Evolutionary conservation across 805 yeast species (phyloP).

Genomic region (Candida mattraensis): DNA sequence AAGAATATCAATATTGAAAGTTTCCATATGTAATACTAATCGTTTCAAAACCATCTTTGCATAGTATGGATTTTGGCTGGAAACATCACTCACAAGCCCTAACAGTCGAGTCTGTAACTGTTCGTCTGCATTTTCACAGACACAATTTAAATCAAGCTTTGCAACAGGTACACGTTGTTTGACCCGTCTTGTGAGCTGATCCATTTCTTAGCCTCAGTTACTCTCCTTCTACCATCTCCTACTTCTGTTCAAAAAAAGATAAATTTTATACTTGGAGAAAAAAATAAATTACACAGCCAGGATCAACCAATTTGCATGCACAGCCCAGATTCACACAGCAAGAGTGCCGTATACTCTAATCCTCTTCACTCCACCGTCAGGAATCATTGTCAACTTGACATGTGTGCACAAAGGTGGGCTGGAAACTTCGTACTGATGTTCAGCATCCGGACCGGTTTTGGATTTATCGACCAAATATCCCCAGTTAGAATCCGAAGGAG

Average conservation of each 20-base stretch:
- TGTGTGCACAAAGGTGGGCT: slow-evolving; percentile 51
- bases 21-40: slow-evolving; percentile 39
- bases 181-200: slow-evolving; percentile 23
- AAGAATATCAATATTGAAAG: slow-evolving; percentile 29
- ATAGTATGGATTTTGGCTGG: slow-evolving; percentile 50
- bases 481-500: slow-evolving; percentile 55
- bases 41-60: slow-evolving; percentile 44
- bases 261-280: too few relatives aligned
- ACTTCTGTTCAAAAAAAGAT: slow-evolving; percentile 3
- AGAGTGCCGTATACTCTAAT: slow-evolving; percentile 73
- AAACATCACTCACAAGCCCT: slow-evolving; percentile 21
- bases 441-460: slow-evolving; percentile 82
- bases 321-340: slow-evolving; percentile 8
- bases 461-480: slow-evolving; percentile 58
- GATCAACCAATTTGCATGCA: neutral
- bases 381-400: slow-evolving; percentile 78
- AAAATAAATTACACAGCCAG: too few relatives aligned
- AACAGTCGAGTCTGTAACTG: slow-evolving; percentile 27
- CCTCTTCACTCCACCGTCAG: slow-evolving; percentile 97
- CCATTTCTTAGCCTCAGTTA: too few relatives aligned
- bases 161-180: slow-evolving; percentile 33
- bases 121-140: slow-evolving; percentile 3
- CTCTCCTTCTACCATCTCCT: slow-evolving; percentile 2
- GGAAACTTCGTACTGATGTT: slow-evolving; percentile 55
- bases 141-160: slow-evolving; percentile 14